A percentile compares a stretch with the other conserved stretches of the same genome.
phyloP scores from a whole-genome alignment of 2,329 filamentous ascomycete species.

The Simplicillium aogashimaense region DNA sequence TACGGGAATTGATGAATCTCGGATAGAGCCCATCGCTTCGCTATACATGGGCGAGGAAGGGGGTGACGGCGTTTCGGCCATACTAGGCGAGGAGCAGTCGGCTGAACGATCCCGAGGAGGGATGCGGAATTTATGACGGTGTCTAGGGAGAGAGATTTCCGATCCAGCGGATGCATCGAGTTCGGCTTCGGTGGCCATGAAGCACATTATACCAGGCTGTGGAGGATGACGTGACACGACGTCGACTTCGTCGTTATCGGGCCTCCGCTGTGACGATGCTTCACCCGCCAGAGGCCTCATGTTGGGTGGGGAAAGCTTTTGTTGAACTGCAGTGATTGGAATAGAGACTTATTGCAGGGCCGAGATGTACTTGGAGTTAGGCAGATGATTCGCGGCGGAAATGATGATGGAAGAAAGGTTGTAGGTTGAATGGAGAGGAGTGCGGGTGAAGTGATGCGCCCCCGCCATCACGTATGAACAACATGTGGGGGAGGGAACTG shows the following conservation, averaged over 20 bases:
- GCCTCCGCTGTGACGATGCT: not conserved
- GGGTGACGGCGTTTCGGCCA: constrained; percentile 2
- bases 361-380: no score
- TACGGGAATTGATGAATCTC: constrained; percentile 14
- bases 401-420: no score
- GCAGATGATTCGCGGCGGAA: no score
- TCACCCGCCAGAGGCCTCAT: constrained; percentile 1
- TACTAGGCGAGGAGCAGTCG: not conserved
- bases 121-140: not conserved
- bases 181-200: constrained; percentile 23
- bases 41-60: constrained; percentile 1
- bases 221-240: constrained; percentile 10
- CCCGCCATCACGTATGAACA: no score
- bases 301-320: not conserved
- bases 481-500: no score
- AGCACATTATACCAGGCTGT: constrained; percentile 17
- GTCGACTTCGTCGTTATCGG: constrained; percentile 2
- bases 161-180: constrained; percentile 13
- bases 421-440: no score
- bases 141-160: not conserved
- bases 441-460: no score
- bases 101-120: not conserved
- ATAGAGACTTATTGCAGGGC: no score
- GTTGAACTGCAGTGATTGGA: not conserved
- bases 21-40: not conserved